A percentile compares a stretch with the other conserved stretches of the same genome.
These are phyloP conservation scores for Lactarius vividus DNA, from an alignment of 768 basidiomycete species.

Conservation along the genomic window DNA sequence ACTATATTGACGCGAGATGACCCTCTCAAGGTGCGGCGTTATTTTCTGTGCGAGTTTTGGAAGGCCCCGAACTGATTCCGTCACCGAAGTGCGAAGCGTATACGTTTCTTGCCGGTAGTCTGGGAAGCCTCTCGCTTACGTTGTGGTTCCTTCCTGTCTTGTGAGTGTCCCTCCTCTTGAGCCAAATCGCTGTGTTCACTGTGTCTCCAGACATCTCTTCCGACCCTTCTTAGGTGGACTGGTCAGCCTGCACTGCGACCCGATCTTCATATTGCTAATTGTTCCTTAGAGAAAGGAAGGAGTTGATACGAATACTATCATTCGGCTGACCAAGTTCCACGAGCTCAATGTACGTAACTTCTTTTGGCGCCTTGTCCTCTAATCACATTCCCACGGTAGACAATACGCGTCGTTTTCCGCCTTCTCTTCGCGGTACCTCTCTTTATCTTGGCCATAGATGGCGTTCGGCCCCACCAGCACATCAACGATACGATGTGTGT, in stretches of 20 bases:
- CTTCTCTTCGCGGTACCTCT: conserved; percentile 67
- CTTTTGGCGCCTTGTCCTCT: not conserved
- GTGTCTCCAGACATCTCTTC: conserved; percentile 53
- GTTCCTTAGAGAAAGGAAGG: conserved; percentile 51
- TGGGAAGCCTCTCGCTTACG: conserved; percentile 68
- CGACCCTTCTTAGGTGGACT: conserved; percentile 59
- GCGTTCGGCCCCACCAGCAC: conserved; percentile 56
- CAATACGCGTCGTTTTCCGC: conserved; percentile 68
- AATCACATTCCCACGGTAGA: conserved; percentile 38
- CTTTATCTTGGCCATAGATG: conserved; percentile 66
- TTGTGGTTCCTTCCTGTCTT: conserved; percentile 74
- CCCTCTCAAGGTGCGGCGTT: conserved; percentile 49
- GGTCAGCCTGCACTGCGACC: conserved; percentile 39
- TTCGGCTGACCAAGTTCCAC: conserved; percentile 75
- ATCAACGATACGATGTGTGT: conserved; percentile 60
- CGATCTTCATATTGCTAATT: not conserved
- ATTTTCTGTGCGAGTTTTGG: not conserved
- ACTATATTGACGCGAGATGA: conserved; percentile 61
- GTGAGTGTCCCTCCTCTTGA: conserved; percentile 35
- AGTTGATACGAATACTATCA: conserved; percentile 62
- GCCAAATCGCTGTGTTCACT: conserved; percentile 8
- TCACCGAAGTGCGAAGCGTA: conserved; percentile 61
- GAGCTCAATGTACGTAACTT: conserved; percentile 67
- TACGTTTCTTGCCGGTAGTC: conserved; percentile 64
- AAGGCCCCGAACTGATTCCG: not conserved